These are phyloP conservation scores for Penicillium sp. DNA, from an alignment of 2,329 filamentous ascomycete species.

Conservation along the genomic window DNA sequence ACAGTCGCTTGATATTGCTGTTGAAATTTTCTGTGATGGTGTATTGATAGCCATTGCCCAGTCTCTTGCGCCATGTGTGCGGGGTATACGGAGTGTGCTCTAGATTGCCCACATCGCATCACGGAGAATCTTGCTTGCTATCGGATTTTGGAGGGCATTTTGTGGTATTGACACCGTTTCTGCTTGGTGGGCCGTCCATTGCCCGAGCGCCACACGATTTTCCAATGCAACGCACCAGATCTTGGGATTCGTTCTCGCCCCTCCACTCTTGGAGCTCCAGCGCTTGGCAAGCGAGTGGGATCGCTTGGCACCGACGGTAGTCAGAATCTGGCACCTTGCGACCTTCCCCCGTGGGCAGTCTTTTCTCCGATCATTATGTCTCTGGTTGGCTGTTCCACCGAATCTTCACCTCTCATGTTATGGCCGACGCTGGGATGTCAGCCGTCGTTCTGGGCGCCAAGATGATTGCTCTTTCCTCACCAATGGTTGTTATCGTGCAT, in stretches of 20 bases:
- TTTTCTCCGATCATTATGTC: not conserved
- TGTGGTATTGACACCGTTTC: not conserved
- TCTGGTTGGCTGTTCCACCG: not conserved
- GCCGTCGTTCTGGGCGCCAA: constrained; percentile 6
- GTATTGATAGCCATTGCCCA: not conserved
- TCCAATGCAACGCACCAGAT: not conserved
- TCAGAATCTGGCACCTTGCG: not conserved
- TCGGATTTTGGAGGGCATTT: not conserved
- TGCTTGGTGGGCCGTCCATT: not conserved
- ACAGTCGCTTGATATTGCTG: not conserved
- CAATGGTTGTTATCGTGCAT: constrained; percentile 7
- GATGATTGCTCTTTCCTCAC: constrained; percentile 1
- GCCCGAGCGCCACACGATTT: not conserved
- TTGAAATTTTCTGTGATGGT: not conserved
- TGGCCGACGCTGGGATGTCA: not conserved
- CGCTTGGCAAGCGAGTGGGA: constrained; percentile 8
- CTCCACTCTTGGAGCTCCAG: not conserved
- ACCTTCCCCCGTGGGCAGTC: not conserved
- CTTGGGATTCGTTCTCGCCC: not conserved
- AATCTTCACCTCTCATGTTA: not conserved
- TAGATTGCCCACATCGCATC: not conserved
- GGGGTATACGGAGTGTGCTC: not conserved
- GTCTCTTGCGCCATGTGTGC: too few species aligned
- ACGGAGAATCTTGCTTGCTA: not conserved
- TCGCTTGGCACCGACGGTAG: not conserved